A percentile compares a stretch with the other conserved stretches of the same genome.
Conservation (phyloP, 495 filamentous ascomycete genomes). For the Aspergillus haitiensis region DNA sequence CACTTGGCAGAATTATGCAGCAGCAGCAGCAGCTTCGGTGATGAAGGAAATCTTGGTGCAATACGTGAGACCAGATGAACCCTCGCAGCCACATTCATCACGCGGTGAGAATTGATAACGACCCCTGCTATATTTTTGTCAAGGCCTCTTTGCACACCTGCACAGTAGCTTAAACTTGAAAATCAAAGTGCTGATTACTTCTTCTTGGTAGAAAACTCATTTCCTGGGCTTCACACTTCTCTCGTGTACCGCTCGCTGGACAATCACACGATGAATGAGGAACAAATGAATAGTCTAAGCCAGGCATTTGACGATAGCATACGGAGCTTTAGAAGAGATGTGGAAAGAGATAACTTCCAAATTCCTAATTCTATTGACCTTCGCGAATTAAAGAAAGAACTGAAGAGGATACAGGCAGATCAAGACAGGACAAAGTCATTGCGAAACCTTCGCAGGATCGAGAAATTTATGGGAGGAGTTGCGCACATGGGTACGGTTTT, state of each 20-base stretch:
- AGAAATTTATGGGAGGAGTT: constrained; percentile 2
- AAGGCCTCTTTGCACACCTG: too few species aligned
- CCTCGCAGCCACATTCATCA: neutral
- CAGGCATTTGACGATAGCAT: neutral
- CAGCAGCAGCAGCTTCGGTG: constrained; percentile 31
- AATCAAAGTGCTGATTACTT: too few species aligned
- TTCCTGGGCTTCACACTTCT: too few species aligned
- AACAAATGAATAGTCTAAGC: too few species aligned
- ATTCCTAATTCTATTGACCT: neutral
- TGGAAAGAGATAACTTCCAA: neutral
- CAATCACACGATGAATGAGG: too few species aligned
- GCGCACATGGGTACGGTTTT: constrained; percentile 2
- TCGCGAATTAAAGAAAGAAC: constrained; percentile 1
- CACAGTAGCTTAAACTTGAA: too few species aligned
- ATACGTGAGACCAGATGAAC: neutral
- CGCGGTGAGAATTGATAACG: neutral
- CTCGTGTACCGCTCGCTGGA: too few species aligned
- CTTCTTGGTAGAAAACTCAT: too few species aligned
- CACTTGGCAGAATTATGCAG: constrained; percentile 34
- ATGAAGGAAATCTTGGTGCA: neutral
- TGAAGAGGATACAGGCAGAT: constrained; percentile 5
- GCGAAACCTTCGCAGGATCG: constrained; percentile 9
- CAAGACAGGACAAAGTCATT: neutral
- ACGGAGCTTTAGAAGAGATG: neutral
- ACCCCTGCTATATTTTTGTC: neutral